Conservation (phyloP, 192 early-diverging fungal genomes). For the Coemansia sp. region DNA sequence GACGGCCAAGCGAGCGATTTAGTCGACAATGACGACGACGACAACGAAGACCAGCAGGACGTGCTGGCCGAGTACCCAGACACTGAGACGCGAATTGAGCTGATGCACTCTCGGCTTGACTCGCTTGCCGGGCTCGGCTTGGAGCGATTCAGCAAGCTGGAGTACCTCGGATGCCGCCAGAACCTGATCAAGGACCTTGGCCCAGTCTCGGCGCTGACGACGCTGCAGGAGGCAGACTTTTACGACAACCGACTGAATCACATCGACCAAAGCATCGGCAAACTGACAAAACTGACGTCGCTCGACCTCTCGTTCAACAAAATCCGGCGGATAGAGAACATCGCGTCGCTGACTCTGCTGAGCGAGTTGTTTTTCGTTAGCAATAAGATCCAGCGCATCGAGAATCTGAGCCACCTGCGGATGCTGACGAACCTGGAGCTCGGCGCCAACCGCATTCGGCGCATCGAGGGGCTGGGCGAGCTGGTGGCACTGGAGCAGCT, state of each 20-base stretch:
- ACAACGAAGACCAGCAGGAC: background rate
- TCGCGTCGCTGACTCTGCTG: conserved; percentile 66
- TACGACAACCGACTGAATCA: conserved; percentile 93
- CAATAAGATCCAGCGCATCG: conserved; percentile 88
- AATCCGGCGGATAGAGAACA: conserved; percentile 75
- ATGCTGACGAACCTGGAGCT: conserved; percentile 87
- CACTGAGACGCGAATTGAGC: conserved; percentile 36
- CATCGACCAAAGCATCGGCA: conserved; percentile 65
- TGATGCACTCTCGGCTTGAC: conserved; percentile 42
- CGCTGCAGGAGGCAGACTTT: conserved; percentile 84
- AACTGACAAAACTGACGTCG: conserved; percentile 62
- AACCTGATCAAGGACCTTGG: conserved; percentile 79
- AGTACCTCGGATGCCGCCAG: conserved; percentile 82
- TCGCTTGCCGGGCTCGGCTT: conserved; percentile 25
- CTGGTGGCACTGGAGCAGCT: conserved; percentile 85
- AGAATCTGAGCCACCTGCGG: conserved; percentile 68
- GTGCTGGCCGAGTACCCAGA: conserved; percentile 14
- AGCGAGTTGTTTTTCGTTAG: conserved; percentile 88
- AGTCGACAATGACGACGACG: background rate
- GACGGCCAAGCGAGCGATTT: background rate
- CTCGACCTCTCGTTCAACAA: conserved; percentile 98
- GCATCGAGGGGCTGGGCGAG: conserved; percentile 80
- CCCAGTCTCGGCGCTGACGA: conserved; percentile 57
- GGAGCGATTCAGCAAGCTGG: conserved; percentile 18
- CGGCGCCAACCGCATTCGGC: conserved; percentile 92